Conservation (phyloP, 1,284 basidiomycete species). For the Farysia itapuensis region DNA sequence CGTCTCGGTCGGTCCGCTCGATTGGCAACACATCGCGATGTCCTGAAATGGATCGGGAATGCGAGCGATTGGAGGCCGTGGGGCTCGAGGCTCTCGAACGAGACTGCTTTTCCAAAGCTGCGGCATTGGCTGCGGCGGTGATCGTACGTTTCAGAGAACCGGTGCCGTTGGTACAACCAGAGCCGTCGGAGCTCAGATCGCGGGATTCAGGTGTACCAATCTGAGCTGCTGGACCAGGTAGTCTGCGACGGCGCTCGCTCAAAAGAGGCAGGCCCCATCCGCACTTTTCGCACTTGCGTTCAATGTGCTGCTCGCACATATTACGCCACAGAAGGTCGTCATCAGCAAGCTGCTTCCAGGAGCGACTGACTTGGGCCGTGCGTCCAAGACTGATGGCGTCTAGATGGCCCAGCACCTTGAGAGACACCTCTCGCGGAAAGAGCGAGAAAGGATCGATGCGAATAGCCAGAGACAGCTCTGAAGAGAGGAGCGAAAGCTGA, state of each 20-base stretch:
- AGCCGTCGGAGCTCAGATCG: conserved; percentile 49
- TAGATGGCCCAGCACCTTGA: conserved; percentile 87
- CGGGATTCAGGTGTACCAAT: conserved; percentile 37
- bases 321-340: conserved; percentile 93
- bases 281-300: conserved; percentile 93
- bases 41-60: conserved; percentile 19
- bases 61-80: conserved; percentile 10
- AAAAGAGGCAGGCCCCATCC: conserved; percentile 95
- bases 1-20: conserved; percentile 15
- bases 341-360: conserved; percentile 87
- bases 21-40: conserved; percentile 15
- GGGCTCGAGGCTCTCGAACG: conserved; percentile 37
- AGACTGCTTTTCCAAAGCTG: conserved; percentile 52
- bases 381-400: conserved; percentile 94
- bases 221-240: conserved; percentile 40
- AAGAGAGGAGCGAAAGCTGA: conserved; percentile 93
- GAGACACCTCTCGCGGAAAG: conserved; percentile 84
- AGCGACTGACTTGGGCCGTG: conserved; percentile 86
- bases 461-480: conserved; percentile 86
- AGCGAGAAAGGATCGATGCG: conserved; percentile 86
- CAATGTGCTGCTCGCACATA: conserved; percentile 98
- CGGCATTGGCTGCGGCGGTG: conserved; percentile 57
- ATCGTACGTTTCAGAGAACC: conserved; percentile 54
- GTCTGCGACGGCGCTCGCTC: conserved; percentile 68
- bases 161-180: conserved; percentile 15